phyloP scores from a whole-genome alignment of 345 rosid genomes.

The Aquilaria malaccensis region DNA sequence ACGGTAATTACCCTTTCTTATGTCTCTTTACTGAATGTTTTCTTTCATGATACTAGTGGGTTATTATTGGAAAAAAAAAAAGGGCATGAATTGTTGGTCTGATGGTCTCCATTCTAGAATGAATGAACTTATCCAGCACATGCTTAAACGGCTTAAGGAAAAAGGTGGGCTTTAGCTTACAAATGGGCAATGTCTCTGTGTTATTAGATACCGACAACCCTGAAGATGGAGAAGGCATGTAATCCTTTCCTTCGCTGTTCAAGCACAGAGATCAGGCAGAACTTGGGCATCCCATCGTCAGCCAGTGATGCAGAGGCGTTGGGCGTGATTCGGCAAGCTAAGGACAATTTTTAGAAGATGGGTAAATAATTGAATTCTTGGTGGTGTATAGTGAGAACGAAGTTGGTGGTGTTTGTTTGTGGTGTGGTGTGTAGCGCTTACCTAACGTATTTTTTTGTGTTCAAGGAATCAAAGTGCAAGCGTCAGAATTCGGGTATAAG shows the following conservation, averaged over 20 bases:
- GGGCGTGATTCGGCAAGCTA: constrained; percentile 60
- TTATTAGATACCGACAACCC: constrained; percentile 64
- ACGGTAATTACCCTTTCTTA: constrained; percentile 39
- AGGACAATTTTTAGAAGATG: constrained; percentile 53
- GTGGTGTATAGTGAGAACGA: constrained; percentile 32
- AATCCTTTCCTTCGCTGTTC: constrained; percentile 88
- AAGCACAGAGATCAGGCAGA: constrained; percentile 56
- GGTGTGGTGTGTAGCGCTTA: too few relatives aligned
- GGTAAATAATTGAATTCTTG: background rate
- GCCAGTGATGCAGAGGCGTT: constrained; percentile 73
- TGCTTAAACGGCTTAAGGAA: too few relatives aligned
- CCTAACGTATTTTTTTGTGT: too few relatives aligned
- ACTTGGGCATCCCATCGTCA: constrained; percentile 45
- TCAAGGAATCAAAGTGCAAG: too few relatives aligned
- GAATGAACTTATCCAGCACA: too few relatives aligned
- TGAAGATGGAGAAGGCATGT: constrained; percentile 79
- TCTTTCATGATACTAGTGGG: background rate
- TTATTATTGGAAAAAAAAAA: too few relatives aligned
- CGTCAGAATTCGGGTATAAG: too few relatives aligned
- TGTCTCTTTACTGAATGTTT: background rate
- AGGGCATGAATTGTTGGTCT: too few relatives aligned
- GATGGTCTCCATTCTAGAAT: too few relatives aligned
- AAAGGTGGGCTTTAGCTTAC: too few relatives aligned
- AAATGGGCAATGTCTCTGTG: too few relatives aligned
- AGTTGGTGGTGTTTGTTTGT: too few relatives aligned